Conservation (phyloP, 2,329 filamentous ascomycete species). For the Aspergillus pseudoglaucus region DNA sequence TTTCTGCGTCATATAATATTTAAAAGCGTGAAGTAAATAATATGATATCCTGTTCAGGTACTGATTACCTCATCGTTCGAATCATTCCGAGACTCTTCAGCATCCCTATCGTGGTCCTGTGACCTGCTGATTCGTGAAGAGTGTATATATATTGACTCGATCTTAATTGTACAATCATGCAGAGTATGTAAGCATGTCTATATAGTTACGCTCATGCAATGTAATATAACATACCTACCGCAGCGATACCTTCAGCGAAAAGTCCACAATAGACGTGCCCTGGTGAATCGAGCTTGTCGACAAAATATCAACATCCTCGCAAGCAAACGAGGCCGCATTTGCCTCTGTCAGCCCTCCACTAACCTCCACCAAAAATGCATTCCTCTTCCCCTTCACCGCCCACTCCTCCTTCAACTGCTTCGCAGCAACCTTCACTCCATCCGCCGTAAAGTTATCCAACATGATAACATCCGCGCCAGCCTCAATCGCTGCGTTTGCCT, state of each 20-base stretch:
- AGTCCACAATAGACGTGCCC: conserved; percentile 88
- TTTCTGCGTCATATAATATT: too few relatives aligned
- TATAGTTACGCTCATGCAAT: not conserved
- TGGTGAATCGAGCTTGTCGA: conserved; percentile 97
- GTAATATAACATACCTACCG: conserved; percentile 12
- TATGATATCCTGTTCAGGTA: too few relatives aligned
- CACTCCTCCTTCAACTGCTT: conserved; percentile 71
- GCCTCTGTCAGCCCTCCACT: conserved; percentile 81
- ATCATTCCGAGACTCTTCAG: too few relatives aligned
- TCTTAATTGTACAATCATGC: not conserved
- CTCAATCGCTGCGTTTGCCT: conserved; percentile 83
- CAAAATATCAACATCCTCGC: conserved; percentile 81
- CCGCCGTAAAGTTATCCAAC: conserved; percentile 88
- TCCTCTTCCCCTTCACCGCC: conserved; percentile 53
- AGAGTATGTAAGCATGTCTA: not conserved
- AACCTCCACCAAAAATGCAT: conserved; percentile 73
- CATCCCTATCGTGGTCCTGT: too few relatives aligned
- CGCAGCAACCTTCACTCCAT: conserved; percentile 69
- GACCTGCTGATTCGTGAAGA: too few relatives aligned
- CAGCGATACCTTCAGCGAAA: conserved; percentile 76
- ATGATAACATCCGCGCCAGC: conserved; percentile 94
- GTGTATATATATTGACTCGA: not conserved
- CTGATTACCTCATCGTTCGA: too few relatives aligned
- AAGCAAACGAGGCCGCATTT: conserved; percentile 71
- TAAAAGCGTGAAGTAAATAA: too few relatives aligned